Evolutionary conservation across 768 basidiomycete species (phyloP).

Genomic region (Russula foetens): DNA sequence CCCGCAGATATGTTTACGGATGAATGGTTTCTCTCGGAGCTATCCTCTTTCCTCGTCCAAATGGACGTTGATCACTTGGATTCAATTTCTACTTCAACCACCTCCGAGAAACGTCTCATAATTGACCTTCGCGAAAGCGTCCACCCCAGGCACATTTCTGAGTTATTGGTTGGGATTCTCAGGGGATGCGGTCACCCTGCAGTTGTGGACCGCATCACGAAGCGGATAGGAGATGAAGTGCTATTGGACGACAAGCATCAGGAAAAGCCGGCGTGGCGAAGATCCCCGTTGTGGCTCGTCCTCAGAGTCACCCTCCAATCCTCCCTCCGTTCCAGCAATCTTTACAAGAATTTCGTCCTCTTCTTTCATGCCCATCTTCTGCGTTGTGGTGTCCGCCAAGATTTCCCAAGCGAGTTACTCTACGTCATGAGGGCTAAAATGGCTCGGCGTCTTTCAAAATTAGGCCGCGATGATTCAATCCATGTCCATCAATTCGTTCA

Average conservation of each 20-base stretch:
- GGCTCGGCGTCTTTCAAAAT: background rate
- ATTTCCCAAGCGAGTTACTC: too few species aligned
- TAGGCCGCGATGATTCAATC: background rate
- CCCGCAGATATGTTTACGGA: slow-evolving; percentile 26
- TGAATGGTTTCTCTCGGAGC: slow-evolving; percentile 27
- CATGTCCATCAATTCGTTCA: background rate
- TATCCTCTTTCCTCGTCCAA: slow-evolving; percentile 32
- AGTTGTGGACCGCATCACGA: slow-evolving; percentile 19
- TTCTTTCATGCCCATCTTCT: background rate
- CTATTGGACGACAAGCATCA: slow-evolving; percentile 31
- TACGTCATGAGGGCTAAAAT: too few species aligned
- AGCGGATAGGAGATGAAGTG: slow-evolving; percentile 41
- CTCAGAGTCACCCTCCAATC: slow-evolving; percentile 32
- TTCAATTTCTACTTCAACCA: slow-evolving; percentile 25
- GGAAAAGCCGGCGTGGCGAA: background rate
- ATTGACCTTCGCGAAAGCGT: slow-evolving; percentile 33
- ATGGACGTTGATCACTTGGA: slow-evolving; percentile 31
- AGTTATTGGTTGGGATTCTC: slow-evolving; percentile 39
- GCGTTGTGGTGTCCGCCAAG: too few species aligned
- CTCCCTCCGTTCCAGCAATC: slow-evolving; percentile 2
- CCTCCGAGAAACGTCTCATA: slow-evolving; percentile 14
- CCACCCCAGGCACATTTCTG: slow-evolving; percentile 41
- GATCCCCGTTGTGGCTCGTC: too few species aligned
- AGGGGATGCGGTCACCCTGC: slow-evolving; percentile 30
- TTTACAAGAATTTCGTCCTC: background rate